Evolutionary conservation across 164 flowering plant species (phyloP).

Genomic region (Santalum album): DNA sequence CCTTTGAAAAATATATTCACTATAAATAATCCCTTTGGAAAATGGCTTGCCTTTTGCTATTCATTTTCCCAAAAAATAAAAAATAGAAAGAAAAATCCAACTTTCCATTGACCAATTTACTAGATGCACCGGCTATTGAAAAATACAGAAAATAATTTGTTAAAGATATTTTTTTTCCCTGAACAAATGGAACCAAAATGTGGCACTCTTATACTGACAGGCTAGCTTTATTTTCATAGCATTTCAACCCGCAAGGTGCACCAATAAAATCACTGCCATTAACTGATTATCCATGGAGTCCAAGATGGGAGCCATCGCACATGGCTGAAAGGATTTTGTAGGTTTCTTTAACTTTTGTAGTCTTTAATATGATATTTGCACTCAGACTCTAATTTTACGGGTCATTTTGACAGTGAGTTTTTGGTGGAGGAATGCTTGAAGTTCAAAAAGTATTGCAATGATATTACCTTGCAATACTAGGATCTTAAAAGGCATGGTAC

Average conservation of each 20-base stretch:
- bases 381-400: not conserved
- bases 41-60: no score
- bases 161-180: not conserved
- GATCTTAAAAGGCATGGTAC: no score
- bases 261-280: conserved; percentile 54
- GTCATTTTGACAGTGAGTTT: conserved; percentile 53
- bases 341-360: conserved; percentile 16
- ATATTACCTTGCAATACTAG: conserved; percentile 4
- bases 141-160: not conserved
- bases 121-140: no score
- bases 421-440: conserved; percentile 64
- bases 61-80: no score
- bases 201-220: not conserved
- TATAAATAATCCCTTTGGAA: no score
- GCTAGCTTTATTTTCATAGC: conserved; percentile 29
- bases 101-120: no score
- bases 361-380: not conserved
- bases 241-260: conserved; percentile 47
- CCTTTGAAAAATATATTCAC: no score
- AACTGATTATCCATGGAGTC: conserved; percentile 87
- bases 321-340: conserved; percentile 85
- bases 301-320: conserved; percentile 73
- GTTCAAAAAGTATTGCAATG: conserved; percentile 83
- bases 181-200: not conserved
- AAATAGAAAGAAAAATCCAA: no score